Evolutionary conservation across 2,329 filamentous ascomycete species (phyloP).

Genomic region (Aspergillus sclerotialis): DNA sequence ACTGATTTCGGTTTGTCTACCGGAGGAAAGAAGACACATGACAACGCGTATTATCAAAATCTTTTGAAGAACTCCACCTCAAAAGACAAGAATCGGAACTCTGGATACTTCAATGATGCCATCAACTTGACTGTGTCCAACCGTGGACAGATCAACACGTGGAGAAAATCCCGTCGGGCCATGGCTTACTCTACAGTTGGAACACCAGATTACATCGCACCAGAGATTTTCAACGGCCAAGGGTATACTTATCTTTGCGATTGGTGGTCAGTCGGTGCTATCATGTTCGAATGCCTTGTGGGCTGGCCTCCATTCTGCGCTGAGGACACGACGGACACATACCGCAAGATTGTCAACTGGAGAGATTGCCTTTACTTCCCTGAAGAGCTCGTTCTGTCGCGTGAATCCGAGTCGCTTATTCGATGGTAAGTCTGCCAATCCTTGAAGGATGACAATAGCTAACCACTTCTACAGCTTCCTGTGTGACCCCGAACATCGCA

Average conservation of each 20-base stretch:
- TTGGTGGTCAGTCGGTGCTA: slow-evolving; percentile 98
- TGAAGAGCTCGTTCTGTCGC: slow-evolving; percentile 81
- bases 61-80: slow-evolving; percentile 72
- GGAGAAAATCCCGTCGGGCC: slow-evolving; percentile 88
- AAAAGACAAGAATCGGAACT: slow-evolving; percentile 74
- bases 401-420: slow-evolving; percentile 86
- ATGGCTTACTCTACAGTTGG: slow-evolving; percentile 98
- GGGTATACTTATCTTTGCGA: slow-evolving; percentile 96
- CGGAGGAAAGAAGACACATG: slow-evolving; percentile 94
- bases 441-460: slow-evolving; percentile 12
- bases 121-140: slow-evolving; percentile 98
- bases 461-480: slow-evolving; percentile 60
- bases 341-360: slow-evolving; percentile 99
- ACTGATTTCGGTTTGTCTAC: slow-evolving; percentile 98
- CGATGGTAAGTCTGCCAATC: slow-evolving; percentile 59
- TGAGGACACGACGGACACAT: slow-evolving; percentile 94
- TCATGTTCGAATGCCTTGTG: slow-evolving; percentile 99
- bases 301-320: slow-evolving; percentile 99
- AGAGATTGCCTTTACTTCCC: slow-evolving; percentile 92
- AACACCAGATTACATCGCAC: slow-evolving; percentile 96
- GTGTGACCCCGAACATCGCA: slow-evolving; percentile 85
- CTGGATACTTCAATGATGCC: slow-evolving; percentile 83
- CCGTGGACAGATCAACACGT: slow-evolving; percentile 95
- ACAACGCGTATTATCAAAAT: slow-evolving; percentile 97
- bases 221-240: slow-evolving; percentile 94